These are phyloP conservation scores for Globisporangium acanthophoron DNA, from an alignment of 352 stramenopile species.

Conservation along the genomic window DNA sequence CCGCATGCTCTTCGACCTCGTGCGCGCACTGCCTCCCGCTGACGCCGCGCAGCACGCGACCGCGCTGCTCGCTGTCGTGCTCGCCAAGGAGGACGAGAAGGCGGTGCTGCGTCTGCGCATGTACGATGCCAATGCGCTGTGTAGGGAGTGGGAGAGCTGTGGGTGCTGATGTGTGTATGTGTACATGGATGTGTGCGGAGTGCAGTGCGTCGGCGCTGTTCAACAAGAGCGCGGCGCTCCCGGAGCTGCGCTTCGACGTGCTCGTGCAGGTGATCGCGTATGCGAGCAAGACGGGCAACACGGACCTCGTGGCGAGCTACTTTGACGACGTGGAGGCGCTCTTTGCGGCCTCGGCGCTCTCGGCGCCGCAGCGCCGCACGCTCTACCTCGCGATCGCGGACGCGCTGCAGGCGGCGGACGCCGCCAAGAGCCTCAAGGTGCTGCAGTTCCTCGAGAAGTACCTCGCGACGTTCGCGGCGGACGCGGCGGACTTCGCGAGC, in stretches of 20 bases:
- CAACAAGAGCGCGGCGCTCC: slow-evolving; percentile 60
- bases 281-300: slow-evolving; percentile 47
- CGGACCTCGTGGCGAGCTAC: slow-evolving; percentile 62
- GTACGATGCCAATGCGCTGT: slow-evolving; percentile 17
- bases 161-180: slow-evolving; percentile 2
- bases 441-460: slow-evolving; percentile 77
- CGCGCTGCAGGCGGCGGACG: slow-evolving; percentile 33
- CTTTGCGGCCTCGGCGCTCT: slow-evolving; percentile 37
- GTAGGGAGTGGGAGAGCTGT: background rate
- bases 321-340: slow-evolving; percentile 61
- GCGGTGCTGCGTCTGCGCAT: slow-evolving; percentile 66
- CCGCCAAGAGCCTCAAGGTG: slow-evolving; percentile 42
- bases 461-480: slow-evolving; percentile 45
- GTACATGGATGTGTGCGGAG: background rate
- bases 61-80: slow-evolving; percentile 44
- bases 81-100: slow-evolving; percentile 44
- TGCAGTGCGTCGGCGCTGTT: slow-evolving; percentile 57
- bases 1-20: slow-evolving; percentile 56
- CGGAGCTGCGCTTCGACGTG: slow-evolving; percentile 62
- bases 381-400: slow-evolving; percentile 71
- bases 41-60: slow-evolving; percentile 26
- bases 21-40: slow-evolving; percentile 29
- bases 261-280: slow-evolving; percentile 57
- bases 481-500: slow-evolving; percentile 45
- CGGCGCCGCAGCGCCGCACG: slow-evolving; percentile 39